These are phyloP conservation scores for Globisporangium viniferum DNA, from an alignment of 352 stramenopile genomes.

Conservation along the genomic window DNA sequence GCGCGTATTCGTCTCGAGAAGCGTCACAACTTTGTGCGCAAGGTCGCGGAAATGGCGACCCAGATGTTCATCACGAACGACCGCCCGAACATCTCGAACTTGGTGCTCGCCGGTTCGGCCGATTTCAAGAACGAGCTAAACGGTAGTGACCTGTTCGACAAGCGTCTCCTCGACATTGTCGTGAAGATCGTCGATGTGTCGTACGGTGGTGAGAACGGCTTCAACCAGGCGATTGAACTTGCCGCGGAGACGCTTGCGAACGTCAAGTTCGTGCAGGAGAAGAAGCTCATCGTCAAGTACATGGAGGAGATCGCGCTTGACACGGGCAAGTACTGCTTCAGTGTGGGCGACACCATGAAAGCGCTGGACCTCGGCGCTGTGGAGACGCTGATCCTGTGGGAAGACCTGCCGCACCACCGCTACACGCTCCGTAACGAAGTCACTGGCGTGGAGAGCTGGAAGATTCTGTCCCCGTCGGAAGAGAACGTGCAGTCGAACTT, in stretches of 20 bases:
- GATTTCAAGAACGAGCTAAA: slow-evolving; percentile 99
- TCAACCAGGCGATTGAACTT: slow-evolving; percentile 99
- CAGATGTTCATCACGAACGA: slow-evolving; percentile 99
- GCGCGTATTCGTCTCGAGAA: slow-evolving; percentile 99
- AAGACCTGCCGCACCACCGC: slow-evolving; percentile 96
- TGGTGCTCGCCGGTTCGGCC: slow-evolving; percentile 97
- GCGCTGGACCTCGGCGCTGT: slow-evolving; percentile 97
- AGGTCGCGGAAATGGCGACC: slow-evolving; percentile 97
- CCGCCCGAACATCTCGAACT: slow-evolving; percentile 95
- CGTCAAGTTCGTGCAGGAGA: slow-evolving; percentile 99
- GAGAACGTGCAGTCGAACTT: slow-evolving; percentile 96
- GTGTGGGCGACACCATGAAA: slow-evolving; percentile 98
- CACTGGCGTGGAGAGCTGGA: slow-evolving; percentile 82
- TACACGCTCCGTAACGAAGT: slow-evolving; percentile 93
- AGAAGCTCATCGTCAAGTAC: slow-evolving; percentile 99
- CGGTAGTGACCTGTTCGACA: slow-evolving; percentile 96
- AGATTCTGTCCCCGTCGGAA: slow-evolving; percentile 81
- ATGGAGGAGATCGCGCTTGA: slow-evolving; percentile 99
- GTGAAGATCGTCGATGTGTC: slow-evolving; percentile 99
- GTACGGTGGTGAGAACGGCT: slow-evolving; percentile 99
- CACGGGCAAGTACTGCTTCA: slow-evolving; percentile 99
- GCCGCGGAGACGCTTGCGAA: slow-evolving; percentile 96
- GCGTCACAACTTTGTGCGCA: slow-evolving; percentile 99
- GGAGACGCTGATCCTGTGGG: slow-evolving; percentile 99
- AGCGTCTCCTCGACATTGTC: slow-evolving; percentile 92